phyloP scores from a whole-genome alignment of 345 rosid genomes.

The Noccaea bulbosa region DNA sequence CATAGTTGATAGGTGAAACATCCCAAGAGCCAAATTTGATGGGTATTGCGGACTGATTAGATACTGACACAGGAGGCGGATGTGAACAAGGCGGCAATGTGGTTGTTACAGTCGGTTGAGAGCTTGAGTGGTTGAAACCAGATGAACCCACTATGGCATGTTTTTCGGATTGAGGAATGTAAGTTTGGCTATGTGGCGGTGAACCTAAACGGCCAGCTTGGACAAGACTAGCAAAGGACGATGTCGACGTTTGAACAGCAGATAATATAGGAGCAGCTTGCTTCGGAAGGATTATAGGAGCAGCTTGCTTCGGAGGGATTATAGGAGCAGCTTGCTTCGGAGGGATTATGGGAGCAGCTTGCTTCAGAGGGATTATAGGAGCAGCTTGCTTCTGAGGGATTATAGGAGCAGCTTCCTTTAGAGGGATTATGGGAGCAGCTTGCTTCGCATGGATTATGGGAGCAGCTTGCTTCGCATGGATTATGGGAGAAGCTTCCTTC shows the following conservation, averaged over 20 bases:
- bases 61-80: conserved; percentile 48
- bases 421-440: no score
- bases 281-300: conserved; percentile 64
- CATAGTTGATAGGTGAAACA: conserved; percentile 53
- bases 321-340: no score
- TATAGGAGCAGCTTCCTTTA: no score
- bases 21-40: conserved; percentile 45
- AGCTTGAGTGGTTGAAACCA: conserved; percentile 47
- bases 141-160: conserved; percentile 64
- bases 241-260: conserved; percentile 55
- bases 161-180: conserved; percentile 73
- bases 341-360: no score
- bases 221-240: conserved; percentile 54
- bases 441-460: no score
- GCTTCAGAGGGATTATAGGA: no score
- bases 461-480: no score
- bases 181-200: conserved; percentile 52
- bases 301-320: conserved; percentile 18
- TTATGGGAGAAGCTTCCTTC: no score
- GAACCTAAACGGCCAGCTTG: conserved; percentile 71
- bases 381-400: no score
- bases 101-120: conserved; percentile 55
- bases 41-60: conserved; percentile 53
- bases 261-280: conserved; percentile 60
- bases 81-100: conserved; percentile 48